These are phyloP conservation scores for Rutstroemia sp. DNA, from an alignment of 2,329 filamentous ascomycete species.

Conservation along the genomic window DNA sequence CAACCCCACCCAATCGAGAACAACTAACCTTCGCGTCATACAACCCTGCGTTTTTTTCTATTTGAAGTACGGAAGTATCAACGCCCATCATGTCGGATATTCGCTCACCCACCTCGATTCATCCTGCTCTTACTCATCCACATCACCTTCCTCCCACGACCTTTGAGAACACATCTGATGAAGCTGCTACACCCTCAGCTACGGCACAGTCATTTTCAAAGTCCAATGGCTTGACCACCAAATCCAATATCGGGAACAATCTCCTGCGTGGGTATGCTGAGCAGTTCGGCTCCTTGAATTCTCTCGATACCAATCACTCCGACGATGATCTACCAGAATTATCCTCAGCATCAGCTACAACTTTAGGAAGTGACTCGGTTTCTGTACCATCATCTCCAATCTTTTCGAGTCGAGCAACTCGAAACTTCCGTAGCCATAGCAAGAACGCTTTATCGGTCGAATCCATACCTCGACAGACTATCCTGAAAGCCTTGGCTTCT, in stretches of 20 bases:
- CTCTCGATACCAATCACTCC: slow-evolving; percentile 16
- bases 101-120: slow-evolving; percentile 42
- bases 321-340: slow-evolving; percentile 24
- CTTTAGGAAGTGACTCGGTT: slow-evolving; percentile 23
- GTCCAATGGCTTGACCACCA: slow-evolving; percentile 25
- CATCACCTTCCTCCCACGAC: slow-evolving; percentile 11
- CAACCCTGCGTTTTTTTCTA: too few relatives aligned
- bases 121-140: slow-evolving; percentile 41
- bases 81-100: slow-evolving; percentile 33
- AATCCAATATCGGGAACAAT: slow-evolving; percentile 30
- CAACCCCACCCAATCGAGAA: too few relatives aligned
- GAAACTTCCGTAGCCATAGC: slow-evolving; percentile 20
- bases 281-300: slow-evolving; percentile 35
- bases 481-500: slow-evolving; percentile 75
- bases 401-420: slow-evolving; percentile 15
- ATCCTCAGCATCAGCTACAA: slow-evolving; percentile 20
- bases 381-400: slow-evolving; percentile 25
- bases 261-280: slow-evolving; percentile 37
- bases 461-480: slow-evolving; percentile 64
- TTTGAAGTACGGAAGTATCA: too few relatives aligned
- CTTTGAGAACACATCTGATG: slow-evolving; percentile 21
- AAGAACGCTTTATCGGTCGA: slow-evolving; percentile 31
- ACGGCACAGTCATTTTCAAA: slow-evolving; percentile 17
- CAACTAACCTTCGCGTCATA: too few relatives aligned
- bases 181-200: slow-evolving; percentile 15